Conservation (phyloP, 179 eudicot species). For the Silene coronaria region DNA sequence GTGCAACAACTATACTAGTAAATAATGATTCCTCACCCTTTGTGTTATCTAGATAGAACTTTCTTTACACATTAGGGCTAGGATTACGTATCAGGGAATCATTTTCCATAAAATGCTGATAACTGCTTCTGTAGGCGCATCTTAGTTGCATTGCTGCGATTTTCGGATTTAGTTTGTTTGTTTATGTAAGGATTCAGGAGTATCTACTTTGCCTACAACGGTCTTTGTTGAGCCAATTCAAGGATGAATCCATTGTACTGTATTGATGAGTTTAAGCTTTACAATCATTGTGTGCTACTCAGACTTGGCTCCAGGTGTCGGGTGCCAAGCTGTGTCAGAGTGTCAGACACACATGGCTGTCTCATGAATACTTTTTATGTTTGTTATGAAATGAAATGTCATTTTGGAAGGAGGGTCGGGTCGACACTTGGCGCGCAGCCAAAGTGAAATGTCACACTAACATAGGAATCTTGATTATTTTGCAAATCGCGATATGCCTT, state of each 20-base stretch:
- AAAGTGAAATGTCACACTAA: background rate
- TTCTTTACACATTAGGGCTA: background rate
- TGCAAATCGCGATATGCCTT: background rate
- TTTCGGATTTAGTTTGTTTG: background rate
- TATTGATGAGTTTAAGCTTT: background rate
- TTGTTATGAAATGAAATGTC: background rate
- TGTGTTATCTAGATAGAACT: background rate
- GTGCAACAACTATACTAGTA: background rate
- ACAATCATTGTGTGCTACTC: background rate
- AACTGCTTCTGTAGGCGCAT: background rate
- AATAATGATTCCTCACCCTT: constrained; percentile 12
- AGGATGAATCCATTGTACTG: background rate
- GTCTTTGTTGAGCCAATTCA: background rate
- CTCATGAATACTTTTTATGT: background rate
- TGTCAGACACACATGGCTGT: background rate
- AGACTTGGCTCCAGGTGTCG: background rate
- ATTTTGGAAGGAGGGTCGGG: background rate
- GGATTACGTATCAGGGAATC: background rate
- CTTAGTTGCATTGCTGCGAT: background rate
- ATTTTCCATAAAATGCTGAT: background rate
- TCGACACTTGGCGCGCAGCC: background rate
- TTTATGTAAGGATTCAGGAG: background rate
- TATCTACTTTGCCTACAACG: background rate
- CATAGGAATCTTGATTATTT: background rate
- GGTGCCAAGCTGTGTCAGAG: background rate